These are phyloP conservation scores for Plenodomus tracheiphilus DNA, from an alignment of 2,329 filamentous ascomycete species.

Conservation along the genomic window DNA sequence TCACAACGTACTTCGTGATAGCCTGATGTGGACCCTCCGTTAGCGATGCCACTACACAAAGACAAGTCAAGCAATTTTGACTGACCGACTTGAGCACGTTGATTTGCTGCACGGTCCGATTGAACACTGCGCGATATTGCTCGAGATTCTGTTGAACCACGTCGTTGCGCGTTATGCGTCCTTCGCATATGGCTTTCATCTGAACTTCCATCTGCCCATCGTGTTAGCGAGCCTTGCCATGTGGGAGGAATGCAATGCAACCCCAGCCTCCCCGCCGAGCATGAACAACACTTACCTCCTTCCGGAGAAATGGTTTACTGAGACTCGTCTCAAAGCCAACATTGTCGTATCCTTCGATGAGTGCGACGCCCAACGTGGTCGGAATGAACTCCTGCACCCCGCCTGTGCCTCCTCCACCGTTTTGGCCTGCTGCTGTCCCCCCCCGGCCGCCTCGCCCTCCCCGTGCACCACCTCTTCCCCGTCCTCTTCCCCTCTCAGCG, in stretches of 20 bases:
- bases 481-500: constrained; percentile 50
- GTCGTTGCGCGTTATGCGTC: constrained; percentile 70
- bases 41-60: constrained; percentile 22
- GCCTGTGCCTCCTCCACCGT: constrained; percentile 47
- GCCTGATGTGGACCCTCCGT: constrained; percentile 30
- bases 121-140: constrained; percentile 85
- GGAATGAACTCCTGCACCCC: constrained; percentile 86
- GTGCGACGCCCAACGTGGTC: constrained; percentile 83
- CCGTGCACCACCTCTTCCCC: constrained; percentile 39
- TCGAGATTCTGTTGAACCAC: constrained; percentile 83
- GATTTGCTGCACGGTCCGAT: constrained; percentile 77
- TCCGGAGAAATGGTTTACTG: constrained; percentile 92
- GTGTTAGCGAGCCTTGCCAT: constrained; percentile 10
- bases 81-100: constrained; percentile 60
- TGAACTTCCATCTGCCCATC: constrained; percentile 76
- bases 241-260: constrained; percentile 3
- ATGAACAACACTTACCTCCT: constrained; percentile 61
- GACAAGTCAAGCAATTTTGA: constrained; percentile 18
- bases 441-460: constrained; percentile 52
- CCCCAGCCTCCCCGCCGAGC: constrained; percentile 3
- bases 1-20: constrained; percentile 46
- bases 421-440: constrained; percentile 43
- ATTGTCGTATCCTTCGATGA: constrained; percentile 92
- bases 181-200: constrained; percentile 96
- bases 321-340: constrained; percentile 92